phyloP scores from a whole-genome alignment of 2,329 filamentous ascomycete species.

The Delphinella strobiligena region DNA sequence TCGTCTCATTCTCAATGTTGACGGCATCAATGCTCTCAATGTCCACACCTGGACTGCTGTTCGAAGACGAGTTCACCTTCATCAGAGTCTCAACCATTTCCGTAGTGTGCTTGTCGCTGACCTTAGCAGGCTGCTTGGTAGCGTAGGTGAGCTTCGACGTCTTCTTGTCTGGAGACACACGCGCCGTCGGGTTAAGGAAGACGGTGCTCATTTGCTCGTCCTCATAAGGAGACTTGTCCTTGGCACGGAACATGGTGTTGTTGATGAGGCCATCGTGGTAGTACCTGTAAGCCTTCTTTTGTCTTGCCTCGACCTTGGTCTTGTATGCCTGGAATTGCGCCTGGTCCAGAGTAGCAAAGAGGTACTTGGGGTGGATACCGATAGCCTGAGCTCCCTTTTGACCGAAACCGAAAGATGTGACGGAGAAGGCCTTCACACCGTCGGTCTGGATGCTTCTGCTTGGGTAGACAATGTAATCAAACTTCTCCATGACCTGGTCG shows the following conservation, averaged over 20 bases:
- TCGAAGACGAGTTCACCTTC: constrained; percentile 39
- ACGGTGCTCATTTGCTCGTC: constrained; percentile 77
- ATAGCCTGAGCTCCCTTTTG: constrained; percentile 98
- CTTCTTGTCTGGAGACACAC: constrained; percentile 79
- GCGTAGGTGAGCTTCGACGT: constrained; percentile 66
- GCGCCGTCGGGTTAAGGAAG: constrained; percentile 86
- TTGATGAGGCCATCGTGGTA: constrained; percentile 98
- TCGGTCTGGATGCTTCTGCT: constrained; percentile 94
- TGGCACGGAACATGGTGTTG: constrained; percentile 94
- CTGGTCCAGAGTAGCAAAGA: constrained; percentile 88
- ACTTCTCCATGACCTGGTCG: constrained; percentile 92
- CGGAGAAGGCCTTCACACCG: constrained; percentile 94
- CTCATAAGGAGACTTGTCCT: constrained; percentile 79
- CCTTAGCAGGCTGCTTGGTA: constrained; percentile 53
- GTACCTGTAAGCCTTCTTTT: constrained; percentile 98
- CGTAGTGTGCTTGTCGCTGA: constrained; percentile 52
- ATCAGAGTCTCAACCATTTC: constrained; percentile 68
- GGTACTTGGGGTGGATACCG: constrained; percentile 90
- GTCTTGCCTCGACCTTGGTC: constrained; percentile 76
- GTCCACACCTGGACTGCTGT: constrained; percentile 81
- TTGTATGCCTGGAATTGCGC: constrained; percentile 72
- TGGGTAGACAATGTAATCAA: constrained; percentile 95
- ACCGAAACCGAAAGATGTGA: constrained; percentile 97
- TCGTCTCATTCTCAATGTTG: constrained; percentile 89
- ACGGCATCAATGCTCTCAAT: constrained; percentile 80